Evolutionary conservation across 2,329 filamentous ascomycete species (phyloP).

Genomic region (Colletotrichum orchidophilum): DNA sequence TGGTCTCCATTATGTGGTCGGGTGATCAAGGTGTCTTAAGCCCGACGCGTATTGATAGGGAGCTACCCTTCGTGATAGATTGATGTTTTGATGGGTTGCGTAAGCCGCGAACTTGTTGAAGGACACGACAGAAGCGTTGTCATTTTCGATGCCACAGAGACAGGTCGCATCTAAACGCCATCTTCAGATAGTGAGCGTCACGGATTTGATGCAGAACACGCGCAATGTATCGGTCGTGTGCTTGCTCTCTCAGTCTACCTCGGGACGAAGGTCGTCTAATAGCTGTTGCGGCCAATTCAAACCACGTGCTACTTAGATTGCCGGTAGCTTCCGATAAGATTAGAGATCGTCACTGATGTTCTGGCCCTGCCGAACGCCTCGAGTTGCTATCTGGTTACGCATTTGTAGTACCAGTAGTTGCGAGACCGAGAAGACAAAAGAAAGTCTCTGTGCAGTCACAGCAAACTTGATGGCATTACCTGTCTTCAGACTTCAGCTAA

Average conservation of each 20-base stretch:
- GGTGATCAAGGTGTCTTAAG: not conserved
- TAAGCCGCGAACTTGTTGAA: not conserved
- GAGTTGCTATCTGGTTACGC: not conserved
- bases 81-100: not conserved
- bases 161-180: not conserved
- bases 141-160: not conserved
- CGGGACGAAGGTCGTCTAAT: not conserved
- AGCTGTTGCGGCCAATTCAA: not conserved
- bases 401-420: not conserved
- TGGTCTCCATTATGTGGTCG: not conserved
- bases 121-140: not conserved
- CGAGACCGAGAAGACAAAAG: not conserved
- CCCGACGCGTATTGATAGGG: not conserved
- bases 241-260: not conserved
- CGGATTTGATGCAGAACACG: not conserved
- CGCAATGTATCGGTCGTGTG: not conserved
- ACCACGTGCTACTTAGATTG: conserved; percentile 2
- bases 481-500: not conserved
- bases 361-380: not conserved
- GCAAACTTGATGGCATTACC: not conserved
- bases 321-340: conserved; percentile 18
- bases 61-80: not conserved
- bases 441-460: not conserved
- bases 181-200: not conserved
- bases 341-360: not conserved